Evolutionary conservation across 495 filamentous ascomycete genomes (phyloP).

Genomic region (Bryoglossum gracile): DNA sequence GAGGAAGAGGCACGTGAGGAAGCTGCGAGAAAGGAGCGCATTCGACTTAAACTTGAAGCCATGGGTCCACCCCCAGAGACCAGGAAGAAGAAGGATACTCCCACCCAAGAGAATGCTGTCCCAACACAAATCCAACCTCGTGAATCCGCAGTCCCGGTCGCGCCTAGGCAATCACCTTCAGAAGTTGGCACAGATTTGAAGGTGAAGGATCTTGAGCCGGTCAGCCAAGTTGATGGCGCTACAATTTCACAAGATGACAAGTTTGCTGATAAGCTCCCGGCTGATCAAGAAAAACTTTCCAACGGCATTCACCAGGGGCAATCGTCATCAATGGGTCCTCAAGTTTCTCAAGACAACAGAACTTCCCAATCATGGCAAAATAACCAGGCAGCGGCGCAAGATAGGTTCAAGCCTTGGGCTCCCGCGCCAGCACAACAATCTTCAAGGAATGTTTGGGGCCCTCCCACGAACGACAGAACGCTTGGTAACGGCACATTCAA

Average conservation of each 20-base stretch:
- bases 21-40: constrained; percentile 70
- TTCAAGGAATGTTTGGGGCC: constrained; percentile 67
- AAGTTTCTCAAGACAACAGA: constrained; percentile 12
- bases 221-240: background rate
- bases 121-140: constrained; percentile 33
- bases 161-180: constrained; percentile 43
- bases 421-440: constrained; percentile 28
- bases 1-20: constrained; percentile 81
- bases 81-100: constrained; percentile 41
- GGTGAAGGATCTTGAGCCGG: background rate
- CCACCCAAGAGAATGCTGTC: constrained; percentile 33
- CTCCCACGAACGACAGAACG: constrained; percentile 55
- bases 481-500: constrained; percentile 78
- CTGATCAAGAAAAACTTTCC: constrained; percentile 6
- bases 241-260: constrained; percentile 13
- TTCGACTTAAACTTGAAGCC: constrained; percentile 72
- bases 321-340: background rate
- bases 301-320: constrained; percentile 14
- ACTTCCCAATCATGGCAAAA: constrained; percentile 22
- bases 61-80: constrained; percentile 66
- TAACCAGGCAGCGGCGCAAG: constrained; percentile 6
- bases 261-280: constrained; percentile 5
- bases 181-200: constrained; percentile 30
- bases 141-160: constrained; percentile 11
- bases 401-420: constrained; percentile 21